phyloP scores from a whole-genome alignment of 257 asterid species.

The Henckelia pumila region DNA sequence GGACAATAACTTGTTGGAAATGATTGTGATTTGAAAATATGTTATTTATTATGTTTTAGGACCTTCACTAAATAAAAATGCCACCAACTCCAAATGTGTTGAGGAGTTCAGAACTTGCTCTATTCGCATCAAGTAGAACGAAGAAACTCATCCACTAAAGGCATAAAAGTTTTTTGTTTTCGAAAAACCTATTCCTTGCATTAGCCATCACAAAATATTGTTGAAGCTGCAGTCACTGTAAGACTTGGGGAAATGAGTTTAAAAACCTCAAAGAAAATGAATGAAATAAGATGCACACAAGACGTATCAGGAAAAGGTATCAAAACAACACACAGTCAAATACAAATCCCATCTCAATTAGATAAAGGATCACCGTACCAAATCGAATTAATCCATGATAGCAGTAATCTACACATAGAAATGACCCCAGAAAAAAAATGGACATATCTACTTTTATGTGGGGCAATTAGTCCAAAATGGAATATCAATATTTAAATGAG shows the following conservation, averaged over 20 bases:
- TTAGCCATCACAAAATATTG: neutral
- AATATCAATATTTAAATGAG: too few relatives aligned
- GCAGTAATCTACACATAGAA: too few relatives aligned
- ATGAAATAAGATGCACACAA: neutral
- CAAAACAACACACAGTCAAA: neutral
- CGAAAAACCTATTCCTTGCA: neutral
- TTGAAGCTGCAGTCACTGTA: neutral
- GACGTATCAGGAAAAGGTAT: neutral
- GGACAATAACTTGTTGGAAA: too few relatives aligned
- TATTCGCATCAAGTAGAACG: neutral
- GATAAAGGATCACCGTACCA: neutral
- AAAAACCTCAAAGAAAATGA: too few relatives aligned
- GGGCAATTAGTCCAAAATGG: too few relatives aligned
- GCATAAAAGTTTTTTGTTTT: neutral
- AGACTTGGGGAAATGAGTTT: neutral
- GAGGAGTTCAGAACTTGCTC: neutral
- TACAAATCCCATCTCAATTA: neutral
- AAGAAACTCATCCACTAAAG: neutral
- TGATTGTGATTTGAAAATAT: neutral
- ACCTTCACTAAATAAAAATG: neutral
- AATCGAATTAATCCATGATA: neutral
- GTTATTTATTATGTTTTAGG: neutral
- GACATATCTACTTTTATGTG: too few relatives aligned
- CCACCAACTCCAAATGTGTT: neutral
- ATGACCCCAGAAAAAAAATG: too few relatives aligned